Evolutionary conservation across 257 asterid species (phyloP).

Genomic region (Cruciata laevipes): DNA sequence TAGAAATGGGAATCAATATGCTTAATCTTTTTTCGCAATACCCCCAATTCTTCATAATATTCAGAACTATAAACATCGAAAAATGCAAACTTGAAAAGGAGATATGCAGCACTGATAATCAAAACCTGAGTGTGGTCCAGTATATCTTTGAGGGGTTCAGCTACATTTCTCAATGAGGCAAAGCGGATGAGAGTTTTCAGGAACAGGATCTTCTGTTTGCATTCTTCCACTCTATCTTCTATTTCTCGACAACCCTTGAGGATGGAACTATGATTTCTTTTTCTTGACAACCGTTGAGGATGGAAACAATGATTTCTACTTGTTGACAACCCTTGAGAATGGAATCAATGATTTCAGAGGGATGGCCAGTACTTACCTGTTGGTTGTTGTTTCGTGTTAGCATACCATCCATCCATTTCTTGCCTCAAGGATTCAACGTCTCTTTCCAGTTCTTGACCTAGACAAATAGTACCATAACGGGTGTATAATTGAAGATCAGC

Average conservation of each 20-base stretch:
- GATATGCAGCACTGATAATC: background rate
- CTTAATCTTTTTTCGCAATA: background rate
- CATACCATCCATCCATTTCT: background rate
- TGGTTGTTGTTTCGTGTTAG: too few species aligned
- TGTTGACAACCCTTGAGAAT: too few species aligned
- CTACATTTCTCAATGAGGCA: background rate
- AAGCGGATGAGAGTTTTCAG: background rate
- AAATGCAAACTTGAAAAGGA: background rate
- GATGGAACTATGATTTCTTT: too few species aligned
- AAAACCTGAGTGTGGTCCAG: background rate
- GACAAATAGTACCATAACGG: background rate
- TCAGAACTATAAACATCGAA: background rate
- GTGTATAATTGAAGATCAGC: background rate
- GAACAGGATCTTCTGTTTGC: background rate
- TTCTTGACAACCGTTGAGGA: too few species aligned
- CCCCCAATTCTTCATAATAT: background rate
- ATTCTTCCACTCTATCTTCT: too few species aligned
- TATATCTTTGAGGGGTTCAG: background rate
- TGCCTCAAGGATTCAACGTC: background rate
- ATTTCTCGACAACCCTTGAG: too few species aligned
- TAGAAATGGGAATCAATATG: background rate
- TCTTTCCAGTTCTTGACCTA: background rate
- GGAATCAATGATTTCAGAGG: too few species aligned
- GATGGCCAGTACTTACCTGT: too few species aligned
- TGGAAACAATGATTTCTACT: too few species aligned